These are phyloP conservation scores for Tephrocybe sp. DNA, from an alignment of 768 basidiomycete genomes.

Conservation along the genomic window DNA sequence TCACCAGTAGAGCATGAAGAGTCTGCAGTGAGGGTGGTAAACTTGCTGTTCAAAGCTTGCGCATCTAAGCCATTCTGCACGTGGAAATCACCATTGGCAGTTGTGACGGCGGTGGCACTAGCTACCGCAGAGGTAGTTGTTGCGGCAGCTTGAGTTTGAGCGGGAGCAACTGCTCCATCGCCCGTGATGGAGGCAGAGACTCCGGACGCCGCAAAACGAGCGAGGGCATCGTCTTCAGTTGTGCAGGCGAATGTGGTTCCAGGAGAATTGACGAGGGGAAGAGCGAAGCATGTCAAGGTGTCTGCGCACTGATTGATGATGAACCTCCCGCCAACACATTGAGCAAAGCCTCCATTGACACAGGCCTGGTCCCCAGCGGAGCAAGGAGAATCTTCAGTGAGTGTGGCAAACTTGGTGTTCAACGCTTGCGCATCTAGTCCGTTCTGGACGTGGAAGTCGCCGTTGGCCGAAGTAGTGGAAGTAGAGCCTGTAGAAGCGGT, in stretches of 20 bases:
- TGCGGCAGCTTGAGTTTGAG: constrained; percentile 12
- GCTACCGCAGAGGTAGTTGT: constrained; percentile 18
- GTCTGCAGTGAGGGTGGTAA: constrained; percentile 32
- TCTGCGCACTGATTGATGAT: constrained; percentile 26
- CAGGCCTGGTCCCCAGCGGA: constrained; percentile 42
- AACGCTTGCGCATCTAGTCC: constrained; percentile 36
- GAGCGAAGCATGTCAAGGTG: constrained; percentile 32
- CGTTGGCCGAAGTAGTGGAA: constrained; percentile 13
- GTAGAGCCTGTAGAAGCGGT: constrained; percentile 4
- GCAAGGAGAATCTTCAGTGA: constrained; percentile 38
- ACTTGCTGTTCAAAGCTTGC: constrained; percentile 37
- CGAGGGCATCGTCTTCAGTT: constrained; percentile 31
- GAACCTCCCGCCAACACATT: constrained; percentile 44
- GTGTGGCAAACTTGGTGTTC: constrained; percentile 37
- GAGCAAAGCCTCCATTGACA: constrained; percentile 40
- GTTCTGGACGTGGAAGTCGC: constrained; percentile 28
- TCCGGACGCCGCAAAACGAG: constrained; percentile 35
- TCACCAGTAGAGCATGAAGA: constrained; percentile 41
- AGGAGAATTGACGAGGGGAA: constrained; percentile 39
- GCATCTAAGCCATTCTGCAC: constrained; percentile 37
- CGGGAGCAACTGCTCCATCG: constrained; percentile 8
- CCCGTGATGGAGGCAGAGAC: constrained; percentile 25
- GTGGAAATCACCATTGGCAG: constrained; percentile 27
- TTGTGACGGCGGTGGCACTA: constrained; percentile 14
- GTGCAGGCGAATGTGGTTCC: constrained; percentile 42